Evolutionary conservation across 192 early-diverging fungal species (phyloP).

Genomic region (Geranomyces variabilis): DNA sequence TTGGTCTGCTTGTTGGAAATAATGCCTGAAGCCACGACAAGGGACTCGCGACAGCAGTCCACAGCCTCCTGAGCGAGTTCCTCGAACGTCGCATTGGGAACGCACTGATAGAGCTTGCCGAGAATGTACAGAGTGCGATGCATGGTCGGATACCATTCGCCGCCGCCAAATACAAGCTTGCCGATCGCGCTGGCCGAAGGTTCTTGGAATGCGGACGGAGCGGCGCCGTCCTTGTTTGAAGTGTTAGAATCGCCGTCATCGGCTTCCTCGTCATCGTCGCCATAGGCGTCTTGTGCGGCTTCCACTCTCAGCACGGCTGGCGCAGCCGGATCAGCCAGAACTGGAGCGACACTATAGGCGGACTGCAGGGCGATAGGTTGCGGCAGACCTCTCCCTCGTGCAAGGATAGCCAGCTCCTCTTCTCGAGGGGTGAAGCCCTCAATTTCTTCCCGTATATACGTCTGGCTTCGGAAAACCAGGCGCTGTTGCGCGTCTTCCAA

Average conservation of each 20-base stretch:
- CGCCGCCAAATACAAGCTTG: slow-evolving; percentile 58
- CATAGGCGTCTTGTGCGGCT: neutral
- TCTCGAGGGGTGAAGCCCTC: slow-evolving; percentile 73
- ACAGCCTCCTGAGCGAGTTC: slow-evolving; percentile 86
- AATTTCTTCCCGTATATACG: slow-evolving; percentile 78
- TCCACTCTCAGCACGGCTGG: slow-evolving; percentile 30
- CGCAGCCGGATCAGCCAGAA: slow-evolving; percentile 21
- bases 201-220: slow-evolving; percentile 16
- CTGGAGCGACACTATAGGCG: slow-evolving; percentile 29
- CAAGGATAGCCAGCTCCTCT: slow-evolving; percentile 64
- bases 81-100: slow-evolving; percentile 77
- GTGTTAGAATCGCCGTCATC: slow-evolving; percentile 2
- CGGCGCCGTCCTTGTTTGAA: neutral
- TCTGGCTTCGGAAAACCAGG: slow-evolving; percentile 84
- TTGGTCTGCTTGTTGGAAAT: slow-evolving; percentile 56
- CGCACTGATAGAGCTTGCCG: slow-evolving; percentile 75
- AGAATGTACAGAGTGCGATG: slow-evolving; percentile 81
- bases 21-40: slow-evolving; percentile 53
- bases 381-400: slow-evolving; percentile 43
- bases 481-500: slow-evolving; percentile 88
- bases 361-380: slow-evolving; percentile 33
- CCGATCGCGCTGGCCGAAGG: slow-evolving; percentile 34
- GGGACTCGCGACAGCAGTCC: slow-evolving; percentile 64
- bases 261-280: slow-evolving; percentile 16
- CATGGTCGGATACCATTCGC: slow-evolving; percentile 82